phyloP scores from a whole-genome alignment of 2,329 filamentous ascomycete species.

The Claviceps cyperi region DNA sequence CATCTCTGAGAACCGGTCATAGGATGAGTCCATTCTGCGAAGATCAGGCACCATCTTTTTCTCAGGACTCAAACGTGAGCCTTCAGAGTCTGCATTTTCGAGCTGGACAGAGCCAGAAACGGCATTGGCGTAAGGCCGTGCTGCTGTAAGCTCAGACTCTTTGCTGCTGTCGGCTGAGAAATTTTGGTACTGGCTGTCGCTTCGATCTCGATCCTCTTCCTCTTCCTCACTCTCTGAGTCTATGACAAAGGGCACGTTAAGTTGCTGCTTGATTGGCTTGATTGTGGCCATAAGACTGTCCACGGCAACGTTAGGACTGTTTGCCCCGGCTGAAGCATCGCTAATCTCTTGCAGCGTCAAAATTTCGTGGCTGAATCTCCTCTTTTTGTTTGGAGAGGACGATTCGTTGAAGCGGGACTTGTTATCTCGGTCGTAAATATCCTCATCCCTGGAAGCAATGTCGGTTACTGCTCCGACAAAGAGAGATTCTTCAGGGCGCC shows the following conservation, averaged over 20 bases:
- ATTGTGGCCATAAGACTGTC: background rate
- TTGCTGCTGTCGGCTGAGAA: no score
- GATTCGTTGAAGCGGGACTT: slow-evolving; percentile 20
- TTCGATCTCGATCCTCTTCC: slow-evolving; percentile 3
- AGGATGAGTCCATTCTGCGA: slow-evolving; percentile 15
- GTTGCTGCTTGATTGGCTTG: slow-evolving; percentile 10
- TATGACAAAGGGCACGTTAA: slow-evolving; percentile 46
- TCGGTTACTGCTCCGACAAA: slow-evolving; percentile 29
- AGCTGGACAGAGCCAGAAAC: no score
- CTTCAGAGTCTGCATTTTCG: background rate
- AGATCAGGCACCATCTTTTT: slow-evolving; percentile 8
- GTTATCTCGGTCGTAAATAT: slow-evolving; percentile 16
- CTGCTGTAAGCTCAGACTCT: no score
- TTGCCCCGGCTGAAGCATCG: background rate
- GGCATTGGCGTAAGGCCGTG: no score
- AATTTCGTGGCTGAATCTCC: slow-evolving; percentile 13
- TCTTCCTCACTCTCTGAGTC: slow-evolving; percentile 47
- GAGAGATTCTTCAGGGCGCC: slow-evolving; percentile 42
- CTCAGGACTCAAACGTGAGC: slow-evolving; percentile 8
- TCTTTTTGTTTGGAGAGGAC: slow-evolving; percentile 17
- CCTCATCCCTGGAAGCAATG: slow-evolving; percentile 11
- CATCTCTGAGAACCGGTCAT: slow-evolving; percentile 21
- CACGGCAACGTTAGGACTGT: background rate
- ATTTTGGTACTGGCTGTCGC: background rate
- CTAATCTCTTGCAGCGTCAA: background rate